A percentile compares a stretch with the other conserved stretches of the same genome.
phyloP scores from a whole-genome alignment of 129 eudicot genomes.

The Tagetes erecta region DNA sequence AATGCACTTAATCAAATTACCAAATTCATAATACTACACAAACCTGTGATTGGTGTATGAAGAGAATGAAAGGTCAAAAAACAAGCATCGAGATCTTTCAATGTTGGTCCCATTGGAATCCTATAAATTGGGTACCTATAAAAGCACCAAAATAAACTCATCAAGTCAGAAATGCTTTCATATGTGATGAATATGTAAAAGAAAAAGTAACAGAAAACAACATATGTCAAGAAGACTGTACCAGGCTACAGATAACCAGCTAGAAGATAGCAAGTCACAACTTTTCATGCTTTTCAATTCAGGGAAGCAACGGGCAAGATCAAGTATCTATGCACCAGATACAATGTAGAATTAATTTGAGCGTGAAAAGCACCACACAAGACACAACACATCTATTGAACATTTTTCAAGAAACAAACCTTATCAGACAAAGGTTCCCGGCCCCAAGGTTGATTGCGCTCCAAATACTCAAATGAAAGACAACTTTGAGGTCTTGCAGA shows the following conservation, averaged over 20 bases:
- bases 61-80: slow-evolving; percentile 87
- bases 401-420: slow-evolving; percentile 38
- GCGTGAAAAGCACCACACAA: not conserved
- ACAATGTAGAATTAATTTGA: not conserved
- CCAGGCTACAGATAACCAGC: slow-evolving; percentile 99
- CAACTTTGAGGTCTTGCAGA: slow-evolving; percentile 55
- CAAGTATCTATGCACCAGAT: slow-evolving; percentile 56
- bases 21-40: not conserved
- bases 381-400: not conserved
- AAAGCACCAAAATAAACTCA: slow-evolving; percentile 18
- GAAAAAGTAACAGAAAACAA: not conserved
- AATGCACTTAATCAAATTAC: not conserved
- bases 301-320: slow-evolving; percentile 75
- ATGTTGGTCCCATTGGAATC: slow-evolving; percentile 85
- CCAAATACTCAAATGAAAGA: slow-evolving; percentile 73
- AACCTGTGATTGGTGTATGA: slow-evolving; percentile 71
- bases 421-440: slow-evolving; percentile 87
- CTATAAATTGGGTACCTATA: slow-evolving; percentile 92
- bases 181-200: not conserved
- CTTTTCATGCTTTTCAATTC: slow-evolving; percentile 60
- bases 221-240: too few relatives aligned
- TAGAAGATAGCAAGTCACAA: slow-evolving; percentile 72
- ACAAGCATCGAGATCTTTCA: slow-evolving; percentile 94
- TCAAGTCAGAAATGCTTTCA: slow-evolving; percentile 10
- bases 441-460: slow-evolving; percentile 67